phyloP scores from a whole-genome alignment of 2,329 filamentous ascomycete species.

The Fusarium piperis region DNA sequence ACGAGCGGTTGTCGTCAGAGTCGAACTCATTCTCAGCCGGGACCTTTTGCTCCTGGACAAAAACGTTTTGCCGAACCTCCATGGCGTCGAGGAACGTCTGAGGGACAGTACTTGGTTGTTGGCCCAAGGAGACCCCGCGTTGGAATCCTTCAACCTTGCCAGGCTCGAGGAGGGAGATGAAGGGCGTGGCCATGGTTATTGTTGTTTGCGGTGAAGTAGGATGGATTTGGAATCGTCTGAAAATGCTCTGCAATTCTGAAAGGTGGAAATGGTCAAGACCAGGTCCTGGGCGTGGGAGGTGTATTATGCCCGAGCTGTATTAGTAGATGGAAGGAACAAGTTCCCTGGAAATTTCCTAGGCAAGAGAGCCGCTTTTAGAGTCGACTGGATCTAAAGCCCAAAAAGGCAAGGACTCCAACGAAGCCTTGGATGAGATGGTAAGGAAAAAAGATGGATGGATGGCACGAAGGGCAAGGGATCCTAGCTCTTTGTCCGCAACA shows the following conservation, averaged over 20 bases:
- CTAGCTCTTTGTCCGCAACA: neutral
- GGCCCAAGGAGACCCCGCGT: constrained; percentile 48
- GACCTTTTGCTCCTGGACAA: constrained; percentile 67
- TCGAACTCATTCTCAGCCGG: constrained; percentile 79
- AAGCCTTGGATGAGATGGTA: neutral
- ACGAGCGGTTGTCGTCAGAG: constrained; percentile 79
- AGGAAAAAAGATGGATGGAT: neutral
- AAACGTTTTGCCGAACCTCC: constrained; percentile 69
- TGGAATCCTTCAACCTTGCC: constrained; percentile 60
- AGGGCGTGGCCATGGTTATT: constrained; percentile 58
- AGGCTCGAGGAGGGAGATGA: constrained; percentile 60
- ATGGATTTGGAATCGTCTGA: neutral
- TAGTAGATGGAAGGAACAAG: constrained; percentile 4
- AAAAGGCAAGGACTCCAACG: neutral
- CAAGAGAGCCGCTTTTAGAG: neutral
- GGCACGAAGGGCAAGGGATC: neutral
- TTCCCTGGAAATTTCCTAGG: neutral
- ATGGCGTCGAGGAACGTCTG: constrained; percentile 70
- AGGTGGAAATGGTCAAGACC: neutral
- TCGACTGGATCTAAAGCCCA: neutral
- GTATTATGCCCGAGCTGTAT: neutral
- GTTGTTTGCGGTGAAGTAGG: neutral
- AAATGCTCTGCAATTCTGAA: too few relatives aligned
- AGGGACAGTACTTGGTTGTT: constrained; percentile 60
- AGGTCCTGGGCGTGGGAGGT: neutral